Evolutionary conservation across 371 early-diverging fungal genomes (phyloP), one percentile per base, ranked within the genome.

Genomic region (Haplosporangium sp.): DNA sequence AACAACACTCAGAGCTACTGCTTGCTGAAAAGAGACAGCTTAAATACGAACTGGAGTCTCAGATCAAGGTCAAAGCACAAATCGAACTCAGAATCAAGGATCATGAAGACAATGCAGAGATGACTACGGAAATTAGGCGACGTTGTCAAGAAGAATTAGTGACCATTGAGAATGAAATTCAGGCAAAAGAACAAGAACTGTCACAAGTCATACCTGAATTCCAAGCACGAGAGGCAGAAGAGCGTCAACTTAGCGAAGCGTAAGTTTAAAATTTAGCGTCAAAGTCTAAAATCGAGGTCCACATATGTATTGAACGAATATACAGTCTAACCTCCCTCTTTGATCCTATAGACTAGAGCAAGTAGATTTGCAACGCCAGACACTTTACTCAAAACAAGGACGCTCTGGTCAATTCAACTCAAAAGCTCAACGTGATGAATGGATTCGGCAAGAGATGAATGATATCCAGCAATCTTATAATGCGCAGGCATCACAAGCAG

Each of bases 361-460:
- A 37, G 56, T 71, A 19, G 86, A 92, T 48, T 65, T 86, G 27
- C 82, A 89, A 52, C 82, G 91, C 76, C 87, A 89, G 62, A 78
- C 82, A 11, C 88, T 97, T 7, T 88, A 92, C 75, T 90, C 94
- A 38, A 96, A 95, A 76, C 96, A 96, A 76, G 96, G 95, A 4
- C 91, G 97, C 17, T 86, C 91, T 5, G 86, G 90, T 3, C 93
- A 93, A 72, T 97, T 96, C 77, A 38, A 71, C 10, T 91, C 78
- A 70, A 88, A 91, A 63, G 76, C 68, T 0, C 93, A 94, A 47
- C 92, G 97, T 45, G 96, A 97, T 72, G 69, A 69, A 3, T 96
- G 92, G 91, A 78, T 98, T 34, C 84, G 83, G 4, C 71, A 69
- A 11, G 94, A 96, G 76, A 92, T 96, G 61, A 66, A 77, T 2